Conservation (phyloP, 2,329 filamentous ascomycete species). For the Rasamsonia emersonii region DNA sequence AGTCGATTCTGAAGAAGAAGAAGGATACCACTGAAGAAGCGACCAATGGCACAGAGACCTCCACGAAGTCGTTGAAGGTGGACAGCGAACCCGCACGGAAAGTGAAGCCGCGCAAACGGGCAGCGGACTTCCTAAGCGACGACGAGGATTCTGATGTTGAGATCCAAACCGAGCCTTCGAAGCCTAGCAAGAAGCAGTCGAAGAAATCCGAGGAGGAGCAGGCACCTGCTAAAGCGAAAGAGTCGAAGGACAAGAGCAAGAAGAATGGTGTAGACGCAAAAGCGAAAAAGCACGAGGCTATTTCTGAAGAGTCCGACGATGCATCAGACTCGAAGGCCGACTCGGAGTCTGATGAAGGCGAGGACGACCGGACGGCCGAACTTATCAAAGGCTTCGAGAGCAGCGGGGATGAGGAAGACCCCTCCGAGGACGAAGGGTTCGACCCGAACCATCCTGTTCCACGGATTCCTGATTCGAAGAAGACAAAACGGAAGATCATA, state of each 20-base stretch:
- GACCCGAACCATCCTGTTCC: conserved; percentile 38
- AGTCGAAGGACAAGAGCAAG: conserved; percentile 27
- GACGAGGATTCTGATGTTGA: conserved; percentile 25
- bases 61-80: conserved; percentile 20
- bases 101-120: conserved; percentile 38
- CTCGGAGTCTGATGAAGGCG: conserved; percentile 27
- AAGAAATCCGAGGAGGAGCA: conserved; percentile 20
- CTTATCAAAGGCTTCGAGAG: conserved; percentile 50
- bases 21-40: conserved; percentile 12
- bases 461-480: conserved; percentile 36
- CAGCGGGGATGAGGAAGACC: conserved; percentile 43
- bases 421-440: conserved; percentile 36
- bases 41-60: conserved; percentile 12
- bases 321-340: conserved; percentile 17
- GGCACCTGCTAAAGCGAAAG: conserved; percentile 8
- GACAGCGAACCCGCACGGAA: conserved; percentile 27
- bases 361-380: conserved; percentile 46
- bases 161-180: conserved; percentile 12
- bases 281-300: conserved; percentile 13
- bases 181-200: conserved; percentile 36
- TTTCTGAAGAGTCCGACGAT: conserved; percentile 27
- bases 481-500: conserved; percentile 42
- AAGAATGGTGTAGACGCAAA: conserved; percentile 32
- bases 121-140: conserved; percentile 40
- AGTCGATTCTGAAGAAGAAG: conserved; percentile 26